phyloP scores from a whole-genome alignment of 2,329 filamentous ascomycete species.

The Penicillium brasilianum region DNA sequence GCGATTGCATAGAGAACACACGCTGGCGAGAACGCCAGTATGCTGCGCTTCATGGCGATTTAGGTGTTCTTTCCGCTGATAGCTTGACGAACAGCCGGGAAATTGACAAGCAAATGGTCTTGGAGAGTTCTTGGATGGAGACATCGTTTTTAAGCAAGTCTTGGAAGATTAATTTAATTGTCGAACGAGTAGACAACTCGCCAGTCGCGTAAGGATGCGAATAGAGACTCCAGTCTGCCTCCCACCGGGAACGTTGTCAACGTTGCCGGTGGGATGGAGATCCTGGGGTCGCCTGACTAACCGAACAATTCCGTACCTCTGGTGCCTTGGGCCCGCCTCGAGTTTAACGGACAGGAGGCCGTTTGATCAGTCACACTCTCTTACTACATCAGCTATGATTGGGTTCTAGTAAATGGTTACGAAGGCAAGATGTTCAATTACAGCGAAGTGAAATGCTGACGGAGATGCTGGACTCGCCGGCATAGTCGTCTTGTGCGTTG shows the following conservation, averaged over 20 bases:
- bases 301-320: too few relatives aligned
- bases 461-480: too few relatives aligned
- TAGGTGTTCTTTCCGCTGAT: constrained; percentile 1
- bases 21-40: background rate
- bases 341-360: too few relatives aligned
- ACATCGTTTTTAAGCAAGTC: background rate
- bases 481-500: too few relatives aligned
- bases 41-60: background rate
- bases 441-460: too few relatives aligned
- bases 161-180: background rate
- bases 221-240: background rate
- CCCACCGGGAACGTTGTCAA: background rate
- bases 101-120: constrained; percentile 1
- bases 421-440: too few relatives aligned
- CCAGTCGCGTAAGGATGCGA: background rate
- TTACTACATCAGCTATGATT: too few relatives aligned
- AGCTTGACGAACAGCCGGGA: background rate
- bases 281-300: background rate
- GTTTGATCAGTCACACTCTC: too few relatives aligned
- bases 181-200: background rate
- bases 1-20: background rate
- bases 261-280: background rate
- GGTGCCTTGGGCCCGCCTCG: too few relatives aligned
- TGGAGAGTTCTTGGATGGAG: constrained; percentile 14
- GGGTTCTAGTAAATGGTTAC: too few relatives aligned